These are phyloP conservation scores for Phytophthora agathidicida DNA, from an alignment of 352 stramenopile species.

Conservation along the genomic window DNA sequence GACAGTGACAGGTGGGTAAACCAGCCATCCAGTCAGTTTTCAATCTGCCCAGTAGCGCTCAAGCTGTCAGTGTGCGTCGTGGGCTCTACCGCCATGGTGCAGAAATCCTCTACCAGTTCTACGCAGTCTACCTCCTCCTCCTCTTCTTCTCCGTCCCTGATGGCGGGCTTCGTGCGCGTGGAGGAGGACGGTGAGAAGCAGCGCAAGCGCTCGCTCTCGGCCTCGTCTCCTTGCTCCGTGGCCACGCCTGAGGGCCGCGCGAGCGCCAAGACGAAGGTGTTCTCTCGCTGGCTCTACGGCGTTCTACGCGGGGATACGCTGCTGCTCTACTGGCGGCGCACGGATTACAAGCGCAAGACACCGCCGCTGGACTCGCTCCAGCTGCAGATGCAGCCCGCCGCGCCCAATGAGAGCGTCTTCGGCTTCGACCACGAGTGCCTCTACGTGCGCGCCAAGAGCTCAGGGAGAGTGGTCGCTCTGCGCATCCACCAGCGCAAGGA, in stretches of 20 bases:
- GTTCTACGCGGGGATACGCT: constrained; percentile 49
- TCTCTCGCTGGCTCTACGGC: constrained; percentile 64
- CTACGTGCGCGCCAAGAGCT: constrained; percentile 55
- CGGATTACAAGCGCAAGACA: constrained; percentile 62
- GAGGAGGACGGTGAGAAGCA: constrained; percentile 54
- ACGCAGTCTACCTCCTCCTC: constrained; percentile 12
- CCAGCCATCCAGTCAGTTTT: constrained; percentile 24
- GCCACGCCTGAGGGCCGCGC: constrained; percentile 33
- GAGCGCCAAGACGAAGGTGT: constrained; percentile 42
- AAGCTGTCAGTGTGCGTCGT: background rate
- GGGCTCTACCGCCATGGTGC: constrained; percentile 4
- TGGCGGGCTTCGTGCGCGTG: constrained; percentile 62
- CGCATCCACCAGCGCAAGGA: constrained; percentile 70
- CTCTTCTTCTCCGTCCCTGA: constrained; percentile 11
- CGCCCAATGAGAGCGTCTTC: constrained; percentile 59
- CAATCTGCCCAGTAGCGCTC: constrained; percentile 10
- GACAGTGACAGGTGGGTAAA: constrained; percentile 21
- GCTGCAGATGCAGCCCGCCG: constrained; percentile 46
- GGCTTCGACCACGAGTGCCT: constrained; percentile 67
- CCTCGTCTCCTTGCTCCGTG: constrained; percentile 29
- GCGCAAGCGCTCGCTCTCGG: constrained; percentile 29
- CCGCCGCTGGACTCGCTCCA: constrained; percentile 47
- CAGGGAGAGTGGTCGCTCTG: constrained; percentile 45
- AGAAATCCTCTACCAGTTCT: constrained; percentile 14
- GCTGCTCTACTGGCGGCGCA: constrained; percentile 58